A percentile compares a stretch with the other conserved stretches of the same genome.
These are phyloP conservation scores for Agastache rugosa DNA, from an alignment of 257 asterid genomes.

Conservation along the genomic window DNA sequence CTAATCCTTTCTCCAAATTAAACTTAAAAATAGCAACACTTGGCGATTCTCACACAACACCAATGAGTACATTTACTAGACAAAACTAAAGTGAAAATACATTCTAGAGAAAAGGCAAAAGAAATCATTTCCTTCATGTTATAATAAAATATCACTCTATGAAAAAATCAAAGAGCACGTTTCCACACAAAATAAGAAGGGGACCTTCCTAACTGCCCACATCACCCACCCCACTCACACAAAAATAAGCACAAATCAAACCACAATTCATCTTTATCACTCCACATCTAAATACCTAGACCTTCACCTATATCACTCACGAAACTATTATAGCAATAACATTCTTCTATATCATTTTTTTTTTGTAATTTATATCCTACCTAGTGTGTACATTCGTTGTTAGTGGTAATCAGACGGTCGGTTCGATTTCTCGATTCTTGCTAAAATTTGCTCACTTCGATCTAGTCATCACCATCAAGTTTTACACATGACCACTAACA, in stretches of 20 bases:
- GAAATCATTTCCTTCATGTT: neutral
- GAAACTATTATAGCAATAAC: neutral
- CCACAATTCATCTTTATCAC: neutral
- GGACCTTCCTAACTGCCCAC: constrained; percentile 20
- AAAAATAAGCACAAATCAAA: constrained; percentile 18
- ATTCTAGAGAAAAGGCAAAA: neutral
- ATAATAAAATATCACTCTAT: neutral
- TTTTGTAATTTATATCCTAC: too few species aligned
- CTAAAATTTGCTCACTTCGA: neutral
- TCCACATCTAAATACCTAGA: neutral
- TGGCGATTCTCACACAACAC: neutral
- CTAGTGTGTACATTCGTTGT: neutral
- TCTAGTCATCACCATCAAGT: neutral
- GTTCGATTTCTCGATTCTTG: neutral
- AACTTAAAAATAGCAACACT: neutral
- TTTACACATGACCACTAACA: neutral
- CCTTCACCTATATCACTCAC: constrained; percentile 7
- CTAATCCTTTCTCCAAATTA: neutral
- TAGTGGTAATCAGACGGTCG: neutral
- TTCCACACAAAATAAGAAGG: neutral
- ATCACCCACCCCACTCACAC: constrained; percentile 32
- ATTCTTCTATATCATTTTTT: too few species aligned
- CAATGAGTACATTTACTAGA: neutral
- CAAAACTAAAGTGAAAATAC: neutral
- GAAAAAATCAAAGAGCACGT: neutral